phyloP scores from a whole-genome alignment of 75 land plant genomes.

The Cryptomeria japonica region DNA sequence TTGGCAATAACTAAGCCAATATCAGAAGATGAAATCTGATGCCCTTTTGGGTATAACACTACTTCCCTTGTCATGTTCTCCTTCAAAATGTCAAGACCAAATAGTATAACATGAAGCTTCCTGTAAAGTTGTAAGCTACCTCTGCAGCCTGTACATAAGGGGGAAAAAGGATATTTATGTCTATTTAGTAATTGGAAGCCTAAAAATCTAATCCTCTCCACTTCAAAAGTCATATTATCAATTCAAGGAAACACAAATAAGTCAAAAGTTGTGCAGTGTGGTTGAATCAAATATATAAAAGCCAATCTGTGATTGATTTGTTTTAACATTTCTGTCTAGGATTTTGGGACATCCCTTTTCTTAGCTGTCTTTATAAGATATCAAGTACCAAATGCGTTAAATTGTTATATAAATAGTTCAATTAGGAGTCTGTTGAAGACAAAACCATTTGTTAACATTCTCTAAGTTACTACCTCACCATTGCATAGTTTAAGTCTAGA shows the following conservation, averaged over 20 bases:
- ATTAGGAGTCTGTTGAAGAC: not conserved
- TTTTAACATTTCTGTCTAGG: not conserved
- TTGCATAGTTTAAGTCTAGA: not conserved
- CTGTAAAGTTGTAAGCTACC: conserved; percentile 35
- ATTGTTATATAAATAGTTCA: not conserved
- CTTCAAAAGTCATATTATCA: not conserved
- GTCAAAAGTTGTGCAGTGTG: not conserved
- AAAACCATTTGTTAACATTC: not conserved
- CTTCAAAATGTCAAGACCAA: conserved; percentile 44
- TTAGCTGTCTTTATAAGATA: not conserved
- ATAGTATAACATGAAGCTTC: conserved; percentile 28
- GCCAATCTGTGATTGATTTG: not conserved
- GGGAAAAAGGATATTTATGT: not conserved
- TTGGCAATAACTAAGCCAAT: conserved; percentile 48
- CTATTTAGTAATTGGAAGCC: not conserved
- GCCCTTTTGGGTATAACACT: conserved; percentile 34
- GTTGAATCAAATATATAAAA: not conserved
- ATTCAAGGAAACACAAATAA: not conserved
- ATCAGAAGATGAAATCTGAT: conserved; percentile 23
- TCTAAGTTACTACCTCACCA: not conserved
- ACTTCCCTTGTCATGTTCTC: conserved; percentile 32
- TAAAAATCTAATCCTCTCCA: not conserved
- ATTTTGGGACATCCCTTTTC: not conserved
- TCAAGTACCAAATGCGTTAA: not conserved
- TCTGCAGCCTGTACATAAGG: conserved; percentile 33